phyloP scores from a whole-genome alignment of 805 yeast species.

The Ogataea ramenticola region DNA sequence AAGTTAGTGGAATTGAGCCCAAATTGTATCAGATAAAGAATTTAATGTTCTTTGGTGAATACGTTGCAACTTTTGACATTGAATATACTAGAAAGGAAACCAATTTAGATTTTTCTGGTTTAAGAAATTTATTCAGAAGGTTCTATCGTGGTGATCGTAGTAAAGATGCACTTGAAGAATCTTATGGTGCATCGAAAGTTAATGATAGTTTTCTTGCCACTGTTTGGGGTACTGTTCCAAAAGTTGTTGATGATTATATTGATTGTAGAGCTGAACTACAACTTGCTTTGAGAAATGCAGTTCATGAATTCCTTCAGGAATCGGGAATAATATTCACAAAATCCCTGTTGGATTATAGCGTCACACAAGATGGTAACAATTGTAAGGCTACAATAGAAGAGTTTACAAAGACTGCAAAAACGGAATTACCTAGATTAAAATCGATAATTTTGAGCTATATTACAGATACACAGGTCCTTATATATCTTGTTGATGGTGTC shows the following conservation, averaged over 20 bases:
- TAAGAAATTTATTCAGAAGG: constrained; percentile 36
- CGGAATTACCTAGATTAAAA: constrained; percentile 50
- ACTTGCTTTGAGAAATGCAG: constrained; percentile 61
- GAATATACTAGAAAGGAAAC: constrained; percentile 67
- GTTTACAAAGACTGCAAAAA: constrained; percentile 43
- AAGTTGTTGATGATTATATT: constrained; percentile 71
- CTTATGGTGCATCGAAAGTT: constrained; percentile 7
- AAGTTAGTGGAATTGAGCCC: constrained; percentile 49
- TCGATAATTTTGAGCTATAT: constrained; percentile 47
- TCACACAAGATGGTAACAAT: constrained; percentile 4
- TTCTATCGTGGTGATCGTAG: constrained; percentile 22
- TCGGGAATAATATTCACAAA: constrained; percentile 42
- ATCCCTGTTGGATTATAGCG: constrained; percentile 29
- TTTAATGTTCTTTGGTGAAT: constrained; percentile 60
- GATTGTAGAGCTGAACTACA: constrained; percentile 72
- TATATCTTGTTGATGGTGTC: constrained; percentile 53
- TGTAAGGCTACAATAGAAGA: constrained; percentile 15
- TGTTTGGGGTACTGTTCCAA: constrained; percentile 59
- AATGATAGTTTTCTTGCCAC: constrained; percentile 13
- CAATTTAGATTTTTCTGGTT: constrained; percentile 75
- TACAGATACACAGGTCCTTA: constrained; percentile 44
- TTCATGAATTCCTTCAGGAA: constrained; percentile 59
- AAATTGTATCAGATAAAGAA: constrained; percentile 67
- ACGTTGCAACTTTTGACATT: constrained; percentile 69
- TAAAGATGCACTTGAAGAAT: constrained; percentile 12